Evolutionary conservation across 192 early-diverging fungal species (phyloP), one percentile per base, ranked within the genome.

Genomic region (Gonapodya prolifera): DNA sequence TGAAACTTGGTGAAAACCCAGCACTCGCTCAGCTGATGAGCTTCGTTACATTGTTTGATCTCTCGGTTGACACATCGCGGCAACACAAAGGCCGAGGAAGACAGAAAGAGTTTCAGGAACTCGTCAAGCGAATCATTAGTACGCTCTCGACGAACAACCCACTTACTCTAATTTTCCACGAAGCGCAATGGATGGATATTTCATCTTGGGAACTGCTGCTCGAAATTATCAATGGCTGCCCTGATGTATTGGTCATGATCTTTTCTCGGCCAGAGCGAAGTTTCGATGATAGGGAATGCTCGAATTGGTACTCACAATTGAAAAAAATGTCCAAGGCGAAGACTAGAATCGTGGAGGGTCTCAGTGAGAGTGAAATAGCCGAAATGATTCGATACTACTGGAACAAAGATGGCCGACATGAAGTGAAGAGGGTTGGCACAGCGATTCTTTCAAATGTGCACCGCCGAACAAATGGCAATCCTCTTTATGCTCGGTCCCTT

Each of bases 141-240:
- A 78, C 77, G 1, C 13, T 87, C 16, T 77, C 84, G 8, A 77
- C 34, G 16, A 35, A 78, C 33, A 84, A 81, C 77, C 75, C 82
- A 2, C 30, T 88, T 0, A 74, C 78, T 8, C 74, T 87, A 1
- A 71, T 86, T 32, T 70, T 87, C 23, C 83, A 85, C 32, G 86
- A 87, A 80, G 69, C 83, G 8, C 86, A 87, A 36, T 87, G 82
- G 81, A 80, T 86, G 61, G 86, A 87, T 73, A 79, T 75, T 8
- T 33, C 78, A 0, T 86, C 84, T 0, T 86, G 85, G 85, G 85
- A 87, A 69, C 45, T 87, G 0, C 69, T 87, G 2, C 76, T 36
- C 69, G 81, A 87, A 28, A 76, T 87, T 69, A 45, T 78, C 0
- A 76, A 61, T 2, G 35, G 75, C 8, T 87, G 81, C 70, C 73